Evolutionary conservation across 148 eudicot genomes (phyloP).

Genomic region (Cornus kousa): DNA sequence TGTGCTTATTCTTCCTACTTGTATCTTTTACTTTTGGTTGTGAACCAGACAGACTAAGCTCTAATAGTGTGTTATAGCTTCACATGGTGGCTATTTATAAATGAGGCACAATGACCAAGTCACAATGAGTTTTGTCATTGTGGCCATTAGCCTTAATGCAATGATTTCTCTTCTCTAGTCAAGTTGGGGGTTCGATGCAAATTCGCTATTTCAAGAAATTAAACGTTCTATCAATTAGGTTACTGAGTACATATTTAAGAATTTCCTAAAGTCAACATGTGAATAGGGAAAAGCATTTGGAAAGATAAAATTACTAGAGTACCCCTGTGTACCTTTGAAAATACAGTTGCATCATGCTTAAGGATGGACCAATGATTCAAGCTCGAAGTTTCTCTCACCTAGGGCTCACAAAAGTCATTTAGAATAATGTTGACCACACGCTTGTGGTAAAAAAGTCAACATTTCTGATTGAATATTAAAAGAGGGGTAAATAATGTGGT

Average conservation of each 20-base stretch:
- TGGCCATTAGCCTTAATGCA: too few species aligned
- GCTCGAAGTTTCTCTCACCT: background rate
- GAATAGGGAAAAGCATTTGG: background rate
- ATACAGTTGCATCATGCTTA: background rate
- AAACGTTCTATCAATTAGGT: too few species aligned
- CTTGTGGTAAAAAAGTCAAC: background rate
- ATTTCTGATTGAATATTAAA: too few species aligned
- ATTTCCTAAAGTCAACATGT: background rate
- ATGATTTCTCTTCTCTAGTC: too few species aligned
- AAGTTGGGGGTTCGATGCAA: too few species aligned
- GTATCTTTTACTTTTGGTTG: background rate
- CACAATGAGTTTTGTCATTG: too few species aligned
- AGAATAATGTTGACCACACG: background rate
- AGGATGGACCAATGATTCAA: background rate
- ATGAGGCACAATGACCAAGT: too few species aligned
- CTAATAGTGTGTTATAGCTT: conserved; percentile 9
- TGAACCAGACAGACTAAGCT: background rate
- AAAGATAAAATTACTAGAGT: background rate
- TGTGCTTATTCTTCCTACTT: background rate
- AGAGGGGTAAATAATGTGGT: too few species aligned
- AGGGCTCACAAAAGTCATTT: background rate
- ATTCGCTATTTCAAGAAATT: too few species aligned
- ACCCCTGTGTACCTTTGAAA: background rate
- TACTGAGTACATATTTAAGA: too few species aligned
- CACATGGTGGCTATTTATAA: conserved; percentile 27